Evolutionary conservation across 345 rosid genomes (phyloP).

Genomic region (Melaleuca alternifolia): DNA sequence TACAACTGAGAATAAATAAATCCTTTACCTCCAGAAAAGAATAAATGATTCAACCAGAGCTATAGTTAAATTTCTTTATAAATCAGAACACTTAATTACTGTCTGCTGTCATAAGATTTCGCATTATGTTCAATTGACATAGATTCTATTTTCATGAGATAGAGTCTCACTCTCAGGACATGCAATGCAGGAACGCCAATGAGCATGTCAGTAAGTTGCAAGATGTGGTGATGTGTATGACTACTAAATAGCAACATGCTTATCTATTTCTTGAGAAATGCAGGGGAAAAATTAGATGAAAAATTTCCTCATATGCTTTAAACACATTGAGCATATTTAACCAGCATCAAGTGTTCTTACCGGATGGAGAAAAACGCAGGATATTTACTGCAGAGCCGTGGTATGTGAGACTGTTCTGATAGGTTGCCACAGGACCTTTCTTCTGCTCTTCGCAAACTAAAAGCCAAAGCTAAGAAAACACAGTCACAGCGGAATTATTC

Average conservation of each 20-base stretch:
- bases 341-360: conserved; percentile 16
- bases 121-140: background rate
- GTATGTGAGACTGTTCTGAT: conserved; percentile 68
- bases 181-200: background rate
- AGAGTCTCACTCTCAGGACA: background rate
- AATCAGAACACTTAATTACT: background rate
- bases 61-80: background rate
- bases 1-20: background rate
- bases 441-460: conserved; percentile 48
- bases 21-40: background rate
- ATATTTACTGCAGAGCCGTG: conserved; percentile 73
- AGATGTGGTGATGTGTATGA: background rate
- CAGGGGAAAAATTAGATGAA: background rate
- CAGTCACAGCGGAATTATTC: background rate
- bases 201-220: background rate
- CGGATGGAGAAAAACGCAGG: conserved; percentile 77
- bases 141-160: background rate
- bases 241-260: background rate
- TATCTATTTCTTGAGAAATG: background rate
- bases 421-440: conserved; percentile 58
- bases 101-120: background rate
- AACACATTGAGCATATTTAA: background rate
- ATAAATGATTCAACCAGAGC: background rate
- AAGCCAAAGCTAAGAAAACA: conserved; percentile 53
- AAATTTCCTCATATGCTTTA: background rate